Evolutionary conservation across 2,329 filamentous ascomycete species (phyloP).

Genomic region (Tolypocladium endophyticum): DNA sequence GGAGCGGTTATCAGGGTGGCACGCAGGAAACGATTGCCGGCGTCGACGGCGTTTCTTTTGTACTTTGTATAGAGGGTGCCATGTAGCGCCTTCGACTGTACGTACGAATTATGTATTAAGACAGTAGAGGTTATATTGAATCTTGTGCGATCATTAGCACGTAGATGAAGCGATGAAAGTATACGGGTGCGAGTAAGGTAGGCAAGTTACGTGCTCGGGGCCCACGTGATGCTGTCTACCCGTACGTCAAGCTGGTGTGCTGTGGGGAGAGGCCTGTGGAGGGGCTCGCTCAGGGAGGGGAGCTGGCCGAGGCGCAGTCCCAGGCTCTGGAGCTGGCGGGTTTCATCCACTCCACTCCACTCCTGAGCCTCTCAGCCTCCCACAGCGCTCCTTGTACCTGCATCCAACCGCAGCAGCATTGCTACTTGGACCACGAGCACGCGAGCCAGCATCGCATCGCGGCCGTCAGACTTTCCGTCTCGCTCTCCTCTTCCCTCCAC

Average conservation of each 20-base stretch:
- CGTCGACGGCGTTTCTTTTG: constrained; percentile 3
- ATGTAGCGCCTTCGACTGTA: constrained; percentile 5
- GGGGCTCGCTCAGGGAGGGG: not conserved
- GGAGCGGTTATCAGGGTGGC: not conserved
- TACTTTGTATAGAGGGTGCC: not conserved
- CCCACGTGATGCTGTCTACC: no score
- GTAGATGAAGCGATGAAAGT: no score
- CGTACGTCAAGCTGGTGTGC: not conserved
- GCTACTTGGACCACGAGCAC: not conserved
- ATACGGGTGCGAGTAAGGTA: no score
- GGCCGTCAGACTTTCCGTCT: constrained; percentile 5
- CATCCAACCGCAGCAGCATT: not conserved
- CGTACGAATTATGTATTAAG: constrained; percentile 2
- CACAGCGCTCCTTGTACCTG: not conserved
- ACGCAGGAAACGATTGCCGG: not conserved
- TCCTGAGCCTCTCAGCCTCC: not conserved
- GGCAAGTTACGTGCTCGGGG: no score
- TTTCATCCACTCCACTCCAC: not conserved
- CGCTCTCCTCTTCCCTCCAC: constrained; percentile 5
- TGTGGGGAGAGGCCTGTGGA: not conserved
- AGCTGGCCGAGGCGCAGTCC: not conserved
- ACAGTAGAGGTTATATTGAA: not conserved
- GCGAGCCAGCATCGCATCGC: constrained; percentile 1
- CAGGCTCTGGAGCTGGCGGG: not conserved
- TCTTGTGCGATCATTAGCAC: not conserved